Evolutionary conservation across 306 rosid genomes (phyloP).

Genomic region (Malus sieversii): DNA sequence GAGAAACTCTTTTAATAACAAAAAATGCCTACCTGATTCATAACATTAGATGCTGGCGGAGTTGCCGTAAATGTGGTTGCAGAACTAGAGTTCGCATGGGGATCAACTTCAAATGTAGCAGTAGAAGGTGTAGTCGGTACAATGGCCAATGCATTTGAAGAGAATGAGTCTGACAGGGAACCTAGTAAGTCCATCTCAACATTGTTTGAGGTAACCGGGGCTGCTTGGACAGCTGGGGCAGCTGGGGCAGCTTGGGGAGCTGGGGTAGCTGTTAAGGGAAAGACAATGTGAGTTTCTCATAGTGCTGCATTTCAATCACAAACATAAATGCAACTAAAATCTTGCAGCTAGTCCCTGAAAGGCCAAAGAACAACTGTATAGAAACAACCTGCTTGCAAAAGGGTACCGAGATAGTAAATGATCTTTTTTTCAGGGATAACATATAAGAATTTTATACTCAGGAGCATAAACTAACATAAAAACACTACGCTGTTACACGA

Average conservation of each 20-base stretch:
- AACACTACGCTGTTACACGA: background rate
- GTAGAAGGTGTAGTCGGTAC: conserved; percentile 51
- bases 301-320: conserved; percentile 4
- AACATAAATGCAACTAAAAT: background rate
- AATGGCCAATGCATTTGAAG: conserved; percentile 59
- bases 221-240: conserved; percentile 24
- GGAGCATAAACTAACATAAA: background rate
- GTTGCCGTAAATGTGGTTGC: conserved; percentile 42
- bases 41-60: conserved; percentile 34
- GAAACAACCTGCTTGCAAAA: background rate
- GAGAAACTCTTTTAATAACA: background rate
- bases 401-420: background rate
- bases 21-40: conserved; percentile 49
- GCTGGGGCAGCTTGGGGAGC: conserved; percentile 39
- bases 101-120: conserved; percentile 35
- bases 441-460: background rate
- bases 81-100: conserved; percentile 24
- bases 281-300: conserved; percentile 15
- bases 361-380: background rate
- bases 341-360: background rate
- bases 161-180: conserved; percentile 65
- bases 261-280: conserved; percentile 46
- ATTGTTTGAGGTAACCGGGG: conserved; percentile 42
- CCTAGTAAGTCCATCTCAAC: conserved; percentile 74
- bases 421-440: background rate